Conservation (phyloP, 257 asterid species). For the Solanum chiquidenum region DNA sequence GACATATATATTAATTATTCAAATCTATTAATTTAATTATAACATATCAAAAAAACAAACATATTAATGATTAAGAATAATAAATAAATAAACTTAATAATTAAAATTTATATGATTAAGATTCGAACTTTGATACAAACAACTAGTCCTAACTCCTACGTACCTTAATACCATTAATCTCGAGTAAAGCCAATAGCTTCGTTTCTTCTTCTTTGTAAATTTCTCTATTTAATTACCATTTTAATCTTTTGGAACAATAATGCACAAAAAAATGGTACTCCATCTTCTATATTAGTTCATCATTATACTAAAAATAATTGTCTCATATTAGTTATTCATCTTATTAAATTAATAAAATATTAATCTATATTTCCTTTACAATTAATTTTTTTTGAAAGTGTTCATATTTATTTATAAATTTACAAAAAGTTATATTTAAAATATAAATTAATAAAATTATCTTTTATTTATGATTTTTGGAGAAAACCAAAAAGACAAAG, state of each 20-base stretch:
- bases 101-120: not conserved
- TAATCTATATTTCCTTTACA: no score
- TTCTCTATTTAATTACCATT: not conserved
- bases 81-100: not conserved
- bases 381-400: accelerated
- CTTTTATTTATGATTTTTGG: not conserved
- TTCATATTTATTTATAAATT: no score
- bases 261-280: not conserved
- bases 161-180: not conserved
- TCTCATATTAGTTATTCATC: no score
- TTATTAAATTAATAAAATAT: no score
- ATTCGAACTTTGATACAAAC: not conserved
- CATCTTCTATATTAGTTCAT: no score
- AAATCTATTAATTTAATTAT: not conserved
- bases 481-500: not conserved
- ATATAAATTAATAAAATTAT: no score
- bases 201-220: not conserved
- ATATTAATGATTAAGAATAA: not conserved
- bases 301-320: no score
- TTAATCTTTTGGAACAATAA: not conserved
- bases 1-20: not conserved
- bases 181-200: not conserved
- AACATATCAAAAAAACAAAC: not conserved
- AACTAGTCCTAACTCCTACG: not conserved
- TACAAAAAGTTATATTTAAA: no score